Conservation (phyloP, 441 rosid species). For the Adansonia rubrostipa region DNA sequence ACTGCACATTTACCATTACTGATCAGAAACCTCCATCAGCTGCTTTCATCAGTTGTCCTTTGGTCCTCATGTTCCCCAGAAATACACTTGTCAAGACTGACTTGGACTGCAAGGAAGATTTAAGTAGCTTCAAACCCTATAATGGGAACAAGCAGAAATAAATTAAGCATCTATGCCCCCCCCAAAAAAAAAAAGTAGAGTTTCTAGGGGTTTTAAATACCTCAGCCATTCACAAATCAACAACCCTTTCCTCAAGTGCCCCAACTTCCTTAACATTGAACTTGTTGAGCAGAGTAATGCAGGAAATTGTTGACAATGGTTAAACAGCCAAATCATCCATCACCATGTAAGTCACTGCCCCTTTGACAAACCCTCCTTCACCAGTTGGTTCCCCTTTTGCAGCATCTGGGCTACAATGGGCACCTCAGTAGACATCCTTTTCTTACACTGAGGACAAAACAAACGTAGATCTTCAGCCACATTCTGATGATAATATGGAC, state of each 20-base stretch:
- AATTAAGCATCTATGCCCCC: neutral
- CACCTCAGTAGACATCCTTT: neutral
- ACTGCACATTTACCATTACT: neutral
- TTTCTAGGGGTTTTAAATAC: neutral
- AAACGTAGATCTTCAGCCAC: neutral
- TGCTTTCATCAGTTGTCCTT: neutral
- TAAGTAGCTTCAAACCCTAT: neutral
- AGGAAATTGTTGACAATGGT: conserved; percentile 8
- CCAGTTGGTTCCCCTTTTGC: neutral
- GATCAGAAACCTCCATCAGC: neutral
- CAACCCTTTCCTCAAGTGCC: neutral
- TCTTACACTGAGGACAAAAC: neutral
- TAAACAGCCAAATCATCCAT: conserved; percentile 17
- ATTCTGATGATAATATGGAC: neutral
- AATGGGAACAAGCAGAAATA: neutral
- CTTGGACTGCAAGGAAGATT: neutral
- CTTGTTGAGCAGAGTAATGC: neutral
- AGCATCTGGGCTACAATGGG: neutral
- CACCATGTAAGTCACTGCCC: conserved; percentile 4
- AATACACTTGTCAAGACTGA: neutral
- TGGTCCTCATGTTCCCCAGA: neutral
- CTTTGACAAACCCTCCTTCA: conserved; percentile 15
- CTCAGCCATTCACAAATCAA: conserved; percentile 10
- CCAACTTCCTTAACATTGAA: conserved; percentile 13
- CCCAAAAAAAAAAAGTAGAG: neutral